phyloP scores from a whole-genome alignment of 1,284 basidiomycete genomes.

The Chalciporus piperatoides region DNA sequence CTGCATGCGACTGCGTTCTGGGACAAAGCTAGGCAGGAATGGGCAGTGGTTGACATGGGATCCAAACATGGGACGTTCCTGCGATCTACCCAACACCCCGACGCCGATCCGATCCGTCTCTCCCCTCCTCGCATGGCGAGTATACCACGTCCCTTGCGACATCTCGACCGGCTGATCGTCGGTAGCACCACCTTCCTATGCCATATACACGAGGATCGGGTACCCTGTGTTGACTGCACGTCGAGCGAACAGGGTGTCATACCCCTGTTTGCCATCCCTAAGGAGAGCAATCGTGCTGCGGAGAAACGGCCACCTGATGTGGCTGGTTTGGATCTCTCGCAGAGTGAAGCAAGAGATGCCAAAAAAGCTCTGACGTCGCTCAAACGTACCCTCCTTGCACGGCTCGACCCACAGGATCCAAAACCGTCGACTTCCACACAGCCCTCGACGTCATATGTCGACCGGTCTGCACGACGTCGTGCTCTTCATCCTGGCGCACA shows the following conservation, averaged over 20 bases:
- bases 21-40: slow-evolving; percentile 54
- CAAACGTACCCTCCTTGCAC: slow-evolving; percentile 55
- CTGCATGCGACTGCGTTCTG: slow-evolving; percentile 71
- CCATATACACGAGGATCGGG: slow-evolving; percentile 58
- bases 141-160: slow-evolving; percentile 55
- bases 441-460: slow-evolving; percentile 43
- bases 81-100: slow-evolving; percentile 27
- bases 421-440: slow-evolving; percentile 14
- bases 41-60: slow-evolving; percentile 77
- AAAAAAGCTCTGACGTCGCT: slow-evolving; percentile 60
- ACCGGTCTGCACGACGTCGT: slow-evolving; percentile 66
- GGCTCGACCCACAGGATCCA: slow-evolving; percentile 33
- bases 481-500: slow-evolving; percentile 50
- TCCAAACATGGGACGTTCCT: slow-evolving; percentile 77
- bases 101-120: slow-evolving; percentile 40
- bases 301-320: slow-evolving; percentile 35
- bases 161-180: slow-evolving; percentile 61
- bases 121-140: slow-evolving; percentile 64
- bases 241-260: slow-evolving; percentile 50
- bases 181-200: slow-evolving; percentile 66
- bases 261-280: slow-evolving; percentile 49
- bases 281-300: slow-evolving; percentile 28
- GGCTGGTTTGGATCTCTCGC: slow-evolving; percentile 19
- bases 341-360: slow-evolving; percentile 39
- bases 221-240: slow-evolving; percentile 62